These are phyloP conservation scores for Candida chilensis DNA, from an alignment of 805 yeast species.

Conservation along the genomic window DNA sequence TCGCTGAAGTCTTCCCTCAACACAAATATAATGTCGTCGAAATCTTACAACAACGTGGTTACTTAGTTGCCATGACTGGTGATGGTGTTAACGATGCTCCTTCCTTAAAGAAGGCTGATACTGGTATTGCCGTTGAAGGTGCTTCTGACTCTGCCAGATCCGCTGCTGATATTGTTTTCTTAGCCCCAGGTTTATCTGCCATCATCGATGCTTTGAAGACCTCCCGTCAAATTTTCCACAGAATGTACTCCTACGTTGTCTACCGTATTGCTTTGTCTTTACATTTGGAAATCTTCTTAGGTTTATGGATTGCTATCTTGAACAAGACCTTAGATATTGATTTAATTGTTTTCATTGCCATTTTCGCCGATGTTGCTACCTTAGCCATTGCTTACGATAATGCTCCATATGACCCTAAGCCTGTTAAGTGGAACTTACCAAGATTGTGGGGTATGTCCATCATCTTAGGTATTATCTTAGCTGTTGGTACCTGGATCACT, in stretches of 20 bases:
- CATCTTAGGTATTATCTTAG: conserved; percentile 76
- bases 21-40: conserved; percentile 95
- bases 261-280: conserved; percentile 95
- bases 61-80: conserved; percentile 98
- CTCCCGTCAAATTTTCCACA: conserved; percentile 96
- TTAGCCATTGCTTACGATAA: conserved; percentile 95
- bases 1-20: conserved; percentile 98
- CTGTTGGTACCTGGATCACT: conserved; percentile 91
- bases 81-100: conserved; percentile 99
- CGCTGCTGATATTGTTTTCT: conserved; percentile 93
- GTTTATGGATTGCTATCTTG: conserved; percentile 94
- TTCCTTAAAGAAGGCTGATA: conserved; percentile 90
- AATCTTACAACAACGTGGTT: conserved; percentile 91
- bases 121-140: conserved; percentile 98
- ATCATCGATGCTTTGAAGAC: conserved; percentile 92
- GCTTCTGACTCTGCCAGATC: conserved; percentile 96
- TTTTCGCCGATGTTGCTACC: conserved; percentile 96
- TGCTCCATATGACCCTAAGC: conserved; percentile 89
- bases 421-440: conserved; percentile 96
- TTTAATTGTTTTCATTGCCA: conserved; percentile 92
- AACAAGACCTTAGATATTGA: conserved; percentile 81
- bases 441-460: conserved; percentile 97
- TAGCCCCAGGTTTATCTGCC: conserved; percentile 93
- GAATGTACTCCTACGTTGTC: conserved; percentile 97
- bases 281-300: conserved; percentile 90